These are phyloP conservation scores for Mycosphaerella sp. DNA, from an alignment of 2,329 filamentous ascomycete genomes.

Conservation along the genomic window DNA sequence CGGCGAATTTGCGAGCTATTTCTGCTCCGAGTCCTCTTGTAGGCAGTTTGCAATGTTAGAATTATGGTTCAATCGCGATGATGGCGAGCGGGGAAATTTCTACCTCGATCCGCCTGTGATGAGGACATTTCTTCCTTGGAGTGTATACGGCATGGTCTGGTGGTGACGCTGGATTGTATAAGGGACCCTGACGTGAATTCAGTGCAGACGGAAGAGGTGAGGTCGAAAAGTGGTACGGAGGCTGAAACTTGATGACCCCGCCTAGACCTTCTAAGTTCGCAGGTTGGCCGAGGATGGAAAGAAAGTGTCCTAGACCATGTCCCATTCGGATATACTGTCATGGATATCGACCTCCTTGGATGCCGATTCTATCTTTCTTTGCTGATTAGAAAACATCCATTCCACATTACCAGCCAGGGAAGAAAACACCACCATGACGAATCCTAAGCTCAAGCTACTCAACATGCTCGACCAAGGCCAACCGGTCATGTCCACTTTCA, in stretches of 20 bases:
- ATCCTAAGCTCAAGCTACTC: constrained; percentile 4
- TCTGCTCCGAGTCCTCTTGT: constrained; percentile 64
- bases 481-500: constrained; percentile 31
- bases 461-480: not conserved
- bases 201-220: not conserved
- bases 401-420: no score
- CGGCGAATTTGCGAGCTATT: constrained; percentile 60
- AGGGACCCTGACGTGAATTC: not conserved
- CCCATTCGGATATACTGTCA: no score
- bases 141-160: constrained; percentile 53
- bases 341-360: no score
- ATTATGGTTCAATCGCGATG: constrained; percentile 1
- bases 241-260: not conserved
- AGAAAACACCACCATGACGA: not conserved
- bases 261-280: not conserved
- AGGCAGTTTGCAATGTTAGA: constrained; percentile 18
- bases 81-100: constrained; percentile 13
- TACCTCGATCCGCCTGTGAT: constrained; percentile 60
- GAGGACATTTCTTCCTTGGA: constrained; percentile 56
- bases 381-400: no score
- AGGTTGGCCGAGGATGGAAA: not conserved
- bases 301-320: not conserved
- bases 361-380: no score
- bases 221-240: not conserved
- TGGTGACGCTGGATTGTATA: not conserved